Evolutionary conservation across 2,329 filamentous ascomycete genomes (phyloP).

Genomic region (Aspergillus chevalieri): DNA sequence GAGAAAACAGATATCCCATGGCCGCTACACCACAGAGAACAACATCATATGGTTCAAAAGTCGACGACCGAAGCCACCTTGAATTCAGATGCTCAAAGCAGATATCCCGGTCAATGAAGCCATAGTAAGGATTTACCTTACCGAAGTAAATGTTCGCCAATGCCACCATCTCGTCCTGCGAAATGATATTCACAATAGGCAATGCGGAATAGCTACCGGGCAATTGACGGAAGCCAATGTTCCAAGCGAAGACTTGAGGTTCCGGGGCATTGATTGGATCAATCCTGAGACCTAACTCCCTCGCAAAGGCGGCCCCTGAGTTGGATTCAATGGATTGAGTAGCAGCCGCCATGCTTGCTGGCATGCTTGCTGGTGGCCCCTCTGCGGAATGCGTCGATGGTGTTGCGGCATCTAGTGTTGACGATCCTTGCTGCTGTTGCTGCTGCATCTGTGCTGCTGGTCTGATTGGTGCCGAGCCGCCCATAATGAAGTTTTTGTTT

Average conservation of each 20-base stretch:
- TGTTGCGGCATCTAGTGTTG: neutral
- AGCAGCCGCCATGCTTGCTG: too few species aligned
- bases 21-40: conserved; percentile 53
- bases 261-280: conserved; percentile 50
- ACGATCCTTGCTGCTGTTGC: neutral
- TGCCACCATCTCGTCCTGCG: conserved; percentile 44
- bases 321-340: conserved; percentile 48
- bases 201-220: conserved; percentile 1
- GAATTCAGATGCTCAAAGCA: conserved; percentile 25
- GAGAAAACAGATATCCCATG: conserved; percentile 49
- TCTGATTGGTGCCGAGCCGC: conserved; percentile 7
- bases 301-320: conserved; percentile 52
- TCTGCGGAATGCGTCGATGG: conserved; percentile 14
- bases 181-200: conserved; percentile 44
- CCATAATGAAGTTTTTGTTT: conserved; percentile 18
- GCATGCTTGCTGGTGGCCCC: conserved; percentile 11
- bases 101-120: conserved; percentile 37
- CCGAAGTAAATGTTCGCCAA: conserved; percentile 48
- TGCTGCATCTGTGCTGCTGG: neutral
- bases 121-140: conserved; percentile 49
- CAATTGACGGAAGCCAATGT: conserved; percentile 32
- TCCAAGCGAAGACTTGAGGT: conserved; percentile 54
- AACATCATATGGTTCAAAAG: conserved; percentile 37
- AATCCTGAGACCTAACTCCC: conserved; percentile 47
- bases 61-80: conserved; percentile 18